Percentiles rank a stretch among this genome's conserved stretches.
Conservation (phyloP, 768 basidiomycete genomes). For the Psilocybe subaeruginosa region DNA sequence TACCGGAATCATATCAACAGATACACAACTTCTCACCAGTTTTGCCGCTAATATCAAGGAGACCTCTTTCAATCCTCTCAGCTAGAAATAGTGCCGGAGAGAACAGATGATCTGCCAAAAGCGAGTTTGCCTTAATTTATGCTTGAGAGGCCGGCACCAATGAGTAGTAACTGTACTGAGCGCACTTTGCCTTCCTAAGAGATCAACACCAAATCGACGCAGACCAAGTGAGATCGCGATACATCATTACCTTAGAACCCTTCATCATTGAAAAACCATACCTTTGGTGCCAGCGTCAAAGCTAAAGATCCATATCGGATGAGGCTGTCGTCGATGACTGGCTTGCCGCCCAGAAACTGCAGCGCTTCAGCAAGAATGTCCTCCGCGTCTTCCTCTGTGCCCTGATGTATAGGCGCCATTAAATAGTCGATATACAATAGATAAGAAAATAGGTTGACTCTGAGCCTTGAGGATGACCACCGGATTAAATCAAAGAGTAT, state of each 20-base stretch:
- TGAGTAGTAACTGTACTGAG: conserved; percentile 11
- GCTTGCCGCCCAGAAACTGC: conserved; percentile 50
- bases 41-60: conserved; percentile 43
- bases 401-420: background rate
- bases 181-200: conserved; percentile 63
- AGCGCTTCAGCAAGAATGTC: conserved; percentile 59
- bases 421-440: too few species aligned
- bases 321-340: conserved; percentile 41
- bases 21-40: conserved; percentile 38
- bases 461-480: too few species aligned
- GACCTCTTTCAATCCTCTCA: conserved; percentile 61
- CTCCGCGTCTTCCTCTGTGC: conserved; percentile 27
- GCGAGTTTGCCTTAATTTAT: conserved; percentile 59
- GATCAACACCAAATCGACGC: background rate
- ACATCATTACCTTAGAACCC: background rate
- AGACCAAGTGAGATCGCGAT: conserved; percentile 1
- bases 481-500: too few species aligned
- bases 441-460: too few species aligned
- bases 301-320: conserved; percentile 57
- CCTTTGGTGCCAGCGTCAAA: conserved; percentile 64
- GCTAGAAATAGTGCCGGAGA: conserved; percentile 70
- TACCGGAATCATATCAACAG: background rate
- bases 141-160: conserved; percentile 14
- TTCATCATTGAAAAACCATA: conserved; percentile 19
- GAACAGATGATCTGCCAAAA: conserved; percentile 75